A percentile compares a stretch with the other conserved stretches of the same genome.
These are phyloP conservation scores for Suhomyces kilbournensis DNA, from an alignment of 805 yeast genomes.

Conservation along the genomic window DNA sequence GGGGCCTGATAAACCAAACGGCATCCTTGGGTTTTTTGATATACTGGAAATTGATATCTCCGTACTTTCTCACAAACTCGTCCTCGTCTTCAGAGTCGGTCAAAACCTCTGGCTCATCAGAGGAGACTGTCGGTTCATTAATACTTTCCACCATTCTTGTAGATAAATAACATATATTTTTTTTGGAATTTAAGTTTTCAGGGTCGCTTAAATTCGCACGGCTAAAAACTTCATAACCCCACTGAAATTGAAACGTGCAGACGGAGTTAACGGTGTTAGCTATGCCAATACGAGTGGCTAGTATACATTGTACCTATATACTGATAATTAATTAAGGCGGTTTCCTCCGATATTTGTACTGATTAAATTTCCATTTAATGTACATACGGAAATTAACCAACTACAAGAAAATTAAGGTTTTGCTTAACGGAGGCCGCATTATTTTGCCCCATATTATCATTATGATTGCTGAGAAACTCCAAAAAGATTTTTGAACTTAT, in stretches of 20 bases:
- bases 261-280: not conserved
- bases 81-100: constrained; percentile 35
- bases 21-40: constrained; percentile 41
- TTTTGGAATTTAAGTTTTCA: not conserved
- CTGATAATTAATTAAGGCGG: too few species aligned
- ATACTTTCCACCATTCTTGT: too few species aligned
- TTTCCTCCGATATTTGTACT: too few species aligned
- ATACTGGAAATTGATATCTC: constrained; percentile 46
- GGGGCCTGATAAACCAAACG: constrained; percentile 48
- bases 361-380: too few species aligned
- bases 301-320: too few species aligned
- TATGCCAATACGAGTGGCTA: not conserved
- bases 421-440: too few species aligned
- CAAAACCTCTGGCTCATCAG: constrained; percentile 4
- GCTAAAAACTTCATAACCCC: not conserved
- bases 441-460: too few species aligned
- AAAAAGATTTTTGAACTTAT: too few species aligned
- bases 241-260: not conserved
- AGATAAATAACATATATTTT: too few species aligned
- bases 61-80: constrained; percentile 47
- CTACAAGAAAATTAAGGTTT: too few species aligned
- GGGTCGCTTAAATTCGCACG: not conserved
- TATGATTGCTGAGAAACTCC: too few species aligned
- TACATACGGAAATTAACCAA: too few species aligned
- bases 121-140: not conserved